phyloP scores from a whole-genome alignment of 352 stramenopile genomes.

The Pythium brachiatum region DNA sequence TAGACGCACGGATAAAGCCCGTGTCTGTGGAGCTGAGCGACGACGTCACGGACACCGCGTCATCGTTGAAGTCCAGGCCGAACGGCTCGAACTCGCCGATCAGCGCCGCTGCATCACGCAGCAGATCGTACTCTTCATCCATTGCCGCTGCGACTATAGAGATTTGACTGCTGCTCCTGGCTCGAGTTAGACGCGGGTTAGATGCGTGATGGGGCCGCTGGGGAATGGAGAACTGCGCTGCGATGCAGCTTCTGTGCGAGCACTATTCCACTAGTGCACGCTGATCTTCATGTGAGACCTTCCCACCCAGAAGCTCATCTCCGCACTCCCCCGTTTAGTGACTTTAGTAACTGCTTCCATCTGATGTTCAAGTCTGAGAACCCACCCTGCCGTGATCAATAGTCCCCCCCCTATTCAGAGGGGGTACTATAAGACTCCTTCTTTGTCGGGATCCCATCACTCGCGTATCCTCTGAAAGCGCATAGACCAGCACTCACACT shows the following conservation, averaged over 20 bases:
- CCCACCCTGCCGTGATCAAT: background rate
- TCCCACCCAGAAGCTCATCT: background rate
- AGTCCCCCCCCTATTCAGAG: background rate
- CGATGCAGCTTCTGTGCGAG: no score
- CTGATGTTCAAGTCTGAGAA: slow-evolving; percentile 9
- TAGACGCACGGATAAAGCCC: slow-evolving; percentile 22
- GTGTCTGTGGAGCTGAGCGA: slow-evolving; percentile 14
- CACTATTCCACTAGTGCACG: no score
- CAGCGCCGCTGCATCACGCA: slow-evolving; percentile 20
- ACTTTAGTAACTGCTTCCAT: background rate
- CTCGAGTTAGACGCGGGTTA: background rate
- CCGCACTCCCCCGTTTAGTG: slow-evolving; percentile 9
- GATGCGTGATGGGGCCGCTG: background rate
- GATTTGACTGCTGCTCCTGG: background rate
- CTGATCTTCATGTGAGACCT: background rate
- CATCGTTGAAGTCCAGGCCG: slow-evolving; percentile 20
- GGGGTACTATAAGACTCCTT: no score
- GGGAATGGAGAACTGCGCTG: background rate
- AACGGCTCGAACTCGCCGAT: slow-evolving; percentile 25
- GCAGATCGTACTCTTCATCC: slow-evolving; percentile 25
- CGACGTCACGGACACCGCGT: background rate
- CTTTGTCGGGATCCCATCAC: no score
- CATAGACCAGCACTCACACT: slow-evolving; percentile 14
- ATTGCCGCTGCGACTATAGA: background rate
- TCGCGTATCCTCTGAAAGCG: slow-evolving; percentile 6